Percentiles rank a stretch among this genome's conserved stretches.
phyloP scores from a whole-genome alignment of 345 rosid genomes.

The Geranium brycei region DNA sequence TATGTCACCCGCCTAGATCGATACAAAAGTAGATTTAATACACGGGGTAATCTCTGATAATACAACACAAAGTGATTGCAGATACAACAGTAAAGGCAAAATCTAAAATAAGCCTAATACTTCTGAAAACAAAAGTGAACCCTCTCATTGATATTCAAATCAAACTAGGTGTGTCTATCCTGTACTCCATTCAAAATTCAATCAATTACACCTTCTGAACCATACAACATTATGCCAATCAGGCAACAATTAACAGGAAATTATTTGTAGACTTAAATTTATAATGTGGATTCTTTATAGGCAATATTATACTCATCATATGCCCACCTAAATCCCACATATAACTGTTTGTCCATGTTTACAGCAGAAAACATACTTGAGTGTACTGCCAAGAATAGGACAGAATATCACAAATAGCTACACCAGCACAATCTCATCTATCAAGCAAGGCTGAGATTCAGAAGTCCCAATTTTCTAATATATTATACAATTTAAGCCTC shows the following conservation, averaged over 20 bases:
- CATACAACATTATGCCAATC: too few relatives aligned
- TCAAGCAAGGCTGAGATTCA: too few relatives aligned
- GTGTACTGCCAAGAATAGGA: slow-evolving; percentile 25
- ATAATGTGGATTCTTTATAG: slow-evolving; percentile 17
- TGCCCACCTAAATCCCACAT: slow-evolving; percentile 21
- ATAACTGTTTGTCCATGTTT: slow-evolving; percentile 23
- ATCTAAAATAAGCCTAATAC: neutral
- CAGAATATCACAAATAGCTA: neutral
- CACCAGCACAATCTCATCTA: too few relatives aligned
- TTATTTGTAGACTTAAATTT: neutral
- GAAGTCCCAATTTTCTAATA: too few relatives aligned
- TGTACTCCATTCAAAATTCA: too few relatives aligned
- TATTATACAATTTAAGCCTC: too few relatives aligned
- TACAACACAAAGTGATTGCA: neutral
- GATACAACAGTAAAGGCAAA: neutral
- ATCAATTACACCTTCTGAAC: too few relatives aligned
- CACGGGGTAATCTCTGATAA: neutral
- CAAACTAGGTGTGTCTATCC: too few relatives aligned
- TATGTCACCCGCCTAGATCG: neutral
- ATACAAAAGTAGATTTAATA: neutral
- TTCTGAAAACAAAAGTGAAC: too few relatives aligned
- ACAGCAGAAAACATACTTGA: slow-evolving; percentile 19
- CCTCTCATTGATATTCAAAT: too few relatives aligned
- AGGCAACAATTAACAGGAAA: too few relatives aligned
- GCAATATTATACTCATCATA: slow-evolving; percentile 12